Evolutionary conservation across 768 basidiomycete genomes (phyloP).

Genomic region (Pleurotus citrinopileatus): DNA sequence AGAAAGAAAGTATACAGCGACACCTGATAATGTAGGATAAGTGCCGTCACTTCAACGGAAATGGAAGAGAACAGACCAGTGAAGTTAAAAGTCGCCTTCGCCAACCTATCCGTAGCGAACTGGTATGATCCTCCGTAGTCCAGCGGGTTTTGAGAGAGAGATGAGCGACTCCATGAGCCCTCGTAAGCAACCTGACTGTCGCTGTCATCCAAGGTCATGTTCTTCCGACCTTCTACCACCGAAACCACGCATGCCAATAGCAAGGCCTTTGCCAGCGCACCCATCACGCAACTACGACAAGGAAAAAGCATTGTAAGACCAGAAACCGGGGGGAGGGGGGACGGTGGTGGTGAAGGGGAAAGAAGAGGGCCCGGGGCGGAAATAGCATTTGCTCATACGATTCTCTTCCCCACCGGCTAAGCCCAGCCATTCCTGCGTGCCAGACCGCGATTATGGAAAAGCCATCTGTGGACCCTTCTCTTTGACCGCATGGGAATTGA

Average conservation of each 20-base stretch:
- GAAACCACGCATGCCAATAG: neutral
- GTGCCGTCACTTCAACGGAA: too few relatives aligned
- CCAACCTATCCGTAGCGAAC: neutral
- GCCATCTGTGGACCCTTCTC: neutral
- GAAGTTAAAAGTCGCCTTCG: constrained; percentile 35
- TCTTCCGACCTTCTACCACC: neutral
- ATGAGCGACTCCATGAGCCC: neutral
- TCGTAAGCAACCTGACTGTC: neutral
- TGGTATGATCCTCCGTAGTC: neutral
- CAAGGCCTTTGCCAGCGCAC: neutral
- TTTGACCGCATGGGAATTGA: neutral
- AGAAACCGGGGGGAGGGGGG: neutral
- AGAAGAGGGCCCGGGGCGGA: neutral
- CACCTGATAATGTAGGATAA: constrained; percentile 23
- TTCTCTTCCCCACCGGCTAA: neutral
- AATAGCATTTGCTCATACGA: neutral
- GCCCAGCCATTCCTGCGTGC: neutral
- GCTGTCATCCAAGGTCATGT: constrained; percentile 6
- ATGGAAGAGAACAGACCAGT: constrained; percentile 31
- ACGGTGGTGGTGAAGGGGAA: neutral
- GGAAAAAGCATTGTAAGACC: too few relatives aligned
- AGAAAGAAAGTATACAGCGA: constrained; percentile 39
- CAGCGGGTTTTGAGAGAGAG: neutral
- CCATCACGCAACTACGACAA: neutral
- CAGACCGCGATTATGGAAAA: neutral